A percentile compares a stretch with the other conserved stretches of the same genome.
Conservation (phyloP, 768 basidiomycete species). For the Pilatotrama ljubarskyi region DNA sequence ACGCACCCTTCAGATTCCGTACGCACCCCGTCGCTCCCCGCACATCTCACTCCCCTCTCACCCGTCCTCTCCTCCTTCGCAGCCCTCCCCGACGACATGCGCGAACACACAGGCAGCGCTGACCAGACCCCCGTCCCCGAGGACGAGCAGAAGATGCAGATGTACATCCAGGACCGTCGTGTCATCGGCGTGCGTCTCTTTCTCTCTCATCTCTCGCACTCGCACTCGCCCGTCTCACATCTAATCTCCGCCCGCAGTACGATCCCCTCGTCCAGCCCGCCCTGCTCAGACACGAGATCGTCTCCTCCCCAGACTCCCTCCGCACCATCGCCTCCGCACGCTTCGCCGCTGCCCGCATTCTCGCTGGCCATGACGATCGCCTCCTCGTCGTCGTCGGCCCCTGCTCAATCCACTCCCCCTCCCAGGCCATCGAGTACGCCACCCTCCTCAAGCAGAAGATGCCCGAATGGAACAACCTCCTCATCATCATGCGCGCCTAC, state of each 20-base stretch:
- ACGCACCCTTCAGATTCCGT: conserved; percentile 39
- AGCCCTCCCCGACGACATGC: conserved; percentile 41
- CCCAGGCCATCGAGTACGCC: conserved; percentile 84
- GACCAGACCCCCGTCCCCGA: conserved; percentile 57
- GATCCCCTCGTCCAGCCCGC: conserved; percentile 96
- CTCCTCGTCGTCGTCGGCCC: conserved; percentile 92
- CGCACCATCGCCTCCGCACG: conserved; percentile 80
- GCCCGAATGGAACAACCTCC: conserved; percentile 68
- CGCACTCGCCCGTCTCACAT: conserved; percentile 1
- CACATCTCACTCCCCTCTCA: conserved; percentile 1
- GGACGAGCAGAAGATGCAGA: conserved; percentile 61
- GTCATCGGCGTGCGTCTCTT: conserved; percentile 67
- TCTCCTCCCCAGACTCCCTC: conserved; percentile 61
- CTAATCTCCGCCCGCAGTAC: conserved; percentile 53
- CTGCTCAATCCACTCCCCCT: conserved; percentile 90
- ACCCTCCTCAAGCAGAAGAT: conserved; percentile 68
- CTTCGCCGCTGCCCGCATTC: conserved; percentile 72
- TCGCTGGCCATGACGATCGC: conserved; percentile 83
- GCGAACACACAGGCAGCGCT: conserved; percentile 34
- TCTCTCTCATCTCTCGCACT: background rate
- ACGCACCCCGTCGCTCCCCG: conserved; percentile 20
- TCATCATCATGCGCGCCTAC: conserved; percentile 96
- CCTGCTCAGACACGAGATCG: conserved; percentile 84
- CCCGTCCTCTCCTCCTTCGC: conserved; percentile 21
- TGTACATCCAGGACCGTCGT: conserved; percentile 79